Evolutionary conservation across 441 rosid species (phyloP).

Genomic region (Adansonia grandidieri): DNA sequence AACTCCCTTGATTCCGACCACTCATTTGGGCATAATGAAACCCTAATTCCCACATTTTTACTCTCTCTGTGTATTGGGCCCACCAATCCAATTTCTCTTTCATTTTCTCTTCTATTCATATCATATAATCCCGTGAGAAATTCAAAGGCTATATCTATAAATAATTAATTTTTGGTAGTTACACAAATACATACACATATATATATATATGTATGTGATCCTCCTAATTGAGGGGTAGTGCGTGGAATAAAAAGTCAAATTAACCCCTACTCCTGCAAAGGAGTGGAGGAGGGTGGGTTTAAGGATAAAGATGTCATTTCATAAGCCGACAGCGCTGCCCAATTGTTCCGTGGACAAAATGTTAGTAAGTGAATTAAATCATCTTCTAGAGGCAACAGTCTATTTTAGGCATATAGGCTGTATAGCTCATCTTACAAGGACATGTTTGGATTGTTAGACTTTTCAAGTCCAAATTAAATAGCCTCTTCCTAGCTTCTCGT

Average conservation of each 20-base stretch:
- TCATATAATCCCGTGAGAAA: conserved; percentile 33
- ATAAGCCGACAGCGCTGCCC: conserved; percentile 13
- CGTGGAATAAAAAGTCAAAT: conserved; percentile 19
- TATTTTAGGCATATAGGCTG: background rate
- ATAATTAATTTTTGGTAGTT: conserved; percentile 3
- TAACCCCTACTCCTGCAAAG: background rate
- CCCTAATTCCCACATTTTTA: conserved; percentile 38
- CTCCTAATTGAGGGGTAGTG: conserved; percentile 22
- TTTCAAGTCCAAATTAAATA: conserved; percentile 23
- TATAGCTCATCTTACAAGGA: background rate
- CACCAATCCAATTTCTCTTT: conserved; percentile 11
- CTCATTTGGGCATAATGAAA: conserved; percentile 39
- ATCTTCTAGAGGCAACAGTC: conserved; percentile 20
- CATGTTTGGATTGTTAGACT: conserved; percentile 29
- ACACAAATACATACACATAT: no score
- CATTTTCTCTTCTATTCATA: conserved; percentile 22
- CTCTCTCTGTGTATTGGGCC: background rate
- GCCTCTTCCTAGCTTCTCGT: background rate
- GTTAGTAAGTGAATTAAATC: conserved; percentile 28
- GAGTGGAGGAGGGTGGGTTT: background rate
- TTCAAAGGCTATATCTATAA: background rate
- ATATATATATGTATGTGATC: conserved; percentile 10
- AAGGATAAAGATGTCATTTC: conserved; percentile 23
- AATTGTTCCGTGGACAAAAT: conserved; percentile 33
- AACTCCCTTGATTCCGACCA: conserved; percentile 28